phyloP scores from a whole-genome alignment of 495 filamentous ascomycete species.

The Annulohypoxylon moriforme region DNA sequence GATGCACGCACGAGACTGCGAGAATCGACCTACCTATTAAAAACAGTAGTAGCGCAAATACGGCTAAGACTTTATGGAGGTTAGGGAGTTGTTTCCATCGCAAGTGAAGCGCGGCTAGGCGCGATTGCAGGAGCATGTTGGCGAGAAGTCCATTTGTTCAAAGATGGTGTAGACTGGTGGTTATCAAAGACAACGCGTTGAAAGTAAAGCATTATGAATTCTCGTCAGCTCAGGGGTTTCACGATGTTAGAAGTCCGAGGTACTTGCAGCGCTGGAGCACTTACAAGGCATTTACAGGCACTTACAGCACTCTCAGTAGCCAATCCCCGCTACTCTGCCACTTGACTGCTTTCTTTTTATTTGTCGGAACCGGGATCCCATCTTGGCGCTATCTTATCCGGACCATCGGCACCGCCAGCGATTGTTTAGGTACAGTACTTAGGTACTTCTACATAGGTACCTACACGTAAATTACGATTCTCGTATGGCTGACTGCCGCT shows the following conservation, averaged over 20 bases:
- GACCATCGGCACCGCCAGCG: background rate
- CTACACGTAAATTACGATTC: background rate
- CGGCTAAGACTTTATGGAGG: conserved; percentile 34
- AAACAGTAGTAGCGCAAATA: conserved; percentile 19
- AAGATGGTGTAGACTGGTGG: too few relatives aligned
- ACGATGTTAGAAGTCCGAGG: background rate
- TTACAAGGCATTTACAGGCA: background rate
- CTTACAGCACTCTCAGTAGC: background rate
- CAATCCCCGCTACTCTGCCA: conserved; percentile 5
- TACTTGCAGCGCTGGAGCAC: background rate
- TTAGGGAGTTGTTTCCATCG: conserved; percentile 42
- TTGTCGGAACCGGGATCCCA: background rate
- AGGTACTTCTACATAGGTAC: background rate
- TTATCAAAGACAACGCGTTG: conserved; percentile 10
- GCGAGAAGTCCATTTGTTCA: conserved; percentile 31
- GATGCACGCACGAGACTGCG: background rate
- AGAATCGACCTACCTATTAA: conserved; percentile 17
- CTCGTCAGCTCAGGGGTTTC: conserved; percentile 15
- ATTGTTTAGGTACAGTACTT: background rate
- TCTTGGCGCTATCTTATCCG: background rate
- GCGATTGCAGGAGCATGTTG: conserved; percentile 37
- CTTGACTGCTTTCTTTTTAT: conserved; percentile 1
- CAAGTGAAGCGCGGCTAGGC: conserved; percentile 34
- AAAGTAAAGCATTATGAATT: conserved; percentile 8
- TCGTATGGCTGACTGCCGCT: conserved; percentile 1